These are phyloP conservation scores for Middelhovenomyces tepae DNA, from an alignment of 805 yeast species.

Conservation along the genomic window DNA sequence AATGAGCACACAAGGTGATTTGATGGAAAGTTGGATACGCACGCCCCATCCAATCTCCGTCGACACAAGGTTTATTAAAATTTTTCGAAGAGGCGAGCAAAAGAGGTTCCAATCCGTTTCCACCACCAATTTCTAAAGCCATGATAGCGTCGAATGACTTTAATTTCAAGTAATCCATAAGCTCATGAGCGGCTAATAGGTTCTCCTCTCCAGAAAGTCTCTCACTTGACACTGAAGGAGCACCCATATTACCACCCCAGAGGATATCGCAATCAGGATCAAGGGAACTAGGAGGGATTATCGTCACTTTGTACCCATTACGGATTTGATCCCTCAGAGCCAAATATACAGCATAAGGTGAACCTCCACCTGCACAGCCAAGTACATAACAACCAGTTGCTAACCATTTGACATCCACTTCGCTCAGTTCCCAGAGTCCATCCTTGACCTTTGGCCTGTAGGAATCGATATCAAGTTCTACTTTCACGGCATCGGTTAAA, in stretches of 20 bases:
- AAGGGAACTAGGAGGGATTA: slow-evolving; percentile 31
- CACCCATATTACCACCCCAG: slow-evolving; percentile 35
- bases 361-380: slow-evolving; percentile 47
- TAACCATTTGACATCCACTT: slow-evolving; percentile 34
- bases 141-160: slow-evolving; percentile 12
- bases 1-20: too few relatives aligned
- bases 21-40: too few relatives aligned
- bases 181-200: slow-evolving; percentile 23
- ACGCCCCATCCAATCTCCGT: too few relatives aligned
- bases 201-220: slow-evolving; percentile 35
- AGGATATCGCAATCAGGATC: slow-evolving; percentile 21
- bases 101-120: slow-evolving; percentile 23
- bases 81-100: too few relatives aligned
- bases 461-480: too few relatives aligned
- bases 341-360: slow-evolving; percentile 35
- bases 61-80: too few relatives aligned
- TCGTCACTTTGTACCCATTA: slow-evolving; percentile 28
- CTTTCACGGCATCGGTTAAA: too few relatives aligned
- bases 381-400: slow-evolving; percentile 39
- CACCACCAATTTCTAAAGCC: slow-evolving; percentile 26
- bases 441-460: slow-evolving; percentile 27
- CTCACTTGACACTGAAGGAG: slow-evolving; percentile 38
- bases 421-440: slow-evolving; percentile 33
- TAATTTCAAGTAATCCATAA: slow-evolving; percentile 21
- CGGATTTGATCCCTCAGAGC: slow-evolving; percentile 29